Percentiles rank a stretch among this genome's conserved stretches.
These are phyloP conservation scores for Hirschioporus abietinus DNA, from an alignment of 768 basidiomycete genomes.

Conservation along the genomic window DNA sequence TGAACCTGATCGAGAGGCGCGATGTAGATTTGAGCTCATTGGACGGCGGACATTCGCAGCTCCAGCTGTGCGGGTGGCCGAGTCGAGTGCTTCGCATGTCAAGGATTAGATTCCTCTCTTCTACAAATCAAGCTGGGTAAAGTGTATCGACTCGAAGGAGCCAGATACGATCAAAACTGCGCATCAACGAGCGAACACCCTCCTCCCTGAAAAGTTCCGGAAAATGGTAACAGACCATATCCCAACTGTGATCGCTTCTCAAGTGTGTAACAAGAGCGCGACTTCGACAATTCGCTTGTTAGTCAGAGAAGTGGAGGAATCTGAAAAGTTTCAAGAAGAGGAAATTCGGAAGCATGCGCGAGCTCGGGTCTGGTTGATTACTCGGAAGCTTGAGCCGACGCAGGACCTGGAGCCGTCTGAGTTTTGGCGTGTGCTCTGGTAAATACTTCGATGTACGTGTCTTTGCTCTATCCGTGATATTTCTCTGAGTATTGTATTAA, in stretches of 20 bases:
- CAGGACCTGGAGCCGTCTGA: background rate
- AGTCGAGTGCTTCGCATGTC: background rate
- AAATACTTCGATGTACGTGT: background rate
- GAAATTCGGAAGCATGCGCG: too few relatives aligned
- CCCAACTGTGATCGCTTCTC: background rate
- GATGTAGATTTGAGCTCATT: background rate
- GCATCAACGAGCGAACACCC: background rate
- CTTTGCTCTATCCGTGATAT: background rate
- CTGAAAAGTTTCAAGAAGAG: background rate
- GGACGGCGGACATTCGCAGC: background rate
- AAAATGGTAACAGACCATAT: background rate
- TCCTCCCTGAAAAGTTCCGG: background rate
- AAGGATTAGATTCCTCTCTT: background rate
- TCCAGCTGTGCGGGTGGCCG: background rate
- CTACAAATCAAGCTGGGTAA: background rate
- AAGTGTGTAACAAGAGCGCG: background rate
- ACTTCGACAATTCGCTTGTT: background rate
- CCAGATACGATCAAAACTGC: background rate
- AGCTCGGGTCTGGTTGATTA: background rate
- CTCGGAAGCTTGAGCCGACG: background rate
- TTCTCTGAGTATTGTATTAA: background rate
- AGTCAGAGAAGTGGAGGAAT: background rate
- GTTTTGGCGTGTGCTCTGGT: background rate
- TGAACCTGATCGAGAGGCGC: background rate
- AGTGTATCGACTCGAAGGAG: background rate